A percentile compares a stretch with the other conserved stretches of the same genome.
These are phyloP conservation scores for Trametes gibbosa DNA, from an alignment of 768 basidiomycete genomes.

Conservation along the genomic window DNA sequence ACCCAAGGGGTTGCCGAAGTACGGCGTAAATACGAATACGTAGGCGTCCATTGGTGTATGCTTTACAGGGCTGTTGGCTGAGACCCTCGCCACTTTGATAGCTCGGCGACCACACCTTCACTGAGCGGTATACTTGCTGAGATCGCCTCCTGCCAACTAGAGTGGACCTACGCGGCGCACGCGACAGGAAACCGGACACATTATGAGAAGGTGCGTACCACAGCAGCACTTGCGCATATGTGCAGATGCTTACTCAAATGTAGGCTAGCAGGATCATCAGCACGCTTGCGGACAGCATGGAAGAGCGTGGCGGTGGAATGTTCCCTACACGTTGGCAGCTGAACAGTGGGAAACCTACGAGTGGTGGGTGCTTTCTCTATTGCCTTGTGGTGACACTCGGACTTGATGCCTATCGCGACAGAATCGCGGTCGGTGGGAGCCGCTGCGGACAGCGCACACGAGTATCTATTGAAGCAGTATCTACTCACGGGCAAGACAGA, in stretches of 20 bases:
- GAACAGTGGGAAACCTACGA: constrained; percentile 40
- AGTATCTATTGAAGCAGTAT: constrained; percentile 75
- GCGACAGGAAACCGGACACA: constrained; percentile 68
- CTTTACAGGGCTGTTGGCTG: neutral
- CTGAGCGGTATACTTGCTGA: constrained; percentile 66
- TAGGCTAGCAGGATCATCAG: constrained; percentile 52
- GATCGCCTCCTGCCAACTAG: constrained; percentile 77
- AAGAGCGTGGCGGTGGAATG: constrained; percentile 55
- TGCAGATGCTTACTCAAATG: neutral
- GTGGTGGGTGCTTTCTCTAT: constrained; percentile 38
- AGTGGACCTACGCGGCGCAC: constrained; percentile 81
- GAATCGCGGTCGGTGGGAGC: constrained; percentile 55
- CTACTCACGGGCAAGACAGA: constrained; percentile 64
- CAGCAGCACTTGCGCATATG: neutral
- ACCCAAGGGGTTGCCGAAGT: constrained; percentile 64
- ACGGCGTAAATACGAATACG: constrained; percentile 62
- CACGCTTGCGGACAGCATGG: constrained; percentile 45
- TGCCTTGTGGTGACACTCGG: too few relatives aligned
- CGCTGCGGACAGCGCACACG: constrained; percentile 71
- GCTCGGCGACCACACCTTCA: constrained; percentile 36
- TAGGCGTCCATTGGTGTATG: constrained; percentile 29
- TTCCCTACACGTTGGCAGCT: constrained; percentile 60
- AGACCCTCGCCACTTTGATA: constrained; percentile 19
- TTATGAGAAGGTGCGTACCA: constrained; percentile 46
- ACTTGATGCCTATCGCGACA: neutral